These are phyloP conservation scores for Fusarium metavorans DNA, from an alignment of 2,329 filamentous ascomycete genomes.

Conservation along the genomic window DNA sequence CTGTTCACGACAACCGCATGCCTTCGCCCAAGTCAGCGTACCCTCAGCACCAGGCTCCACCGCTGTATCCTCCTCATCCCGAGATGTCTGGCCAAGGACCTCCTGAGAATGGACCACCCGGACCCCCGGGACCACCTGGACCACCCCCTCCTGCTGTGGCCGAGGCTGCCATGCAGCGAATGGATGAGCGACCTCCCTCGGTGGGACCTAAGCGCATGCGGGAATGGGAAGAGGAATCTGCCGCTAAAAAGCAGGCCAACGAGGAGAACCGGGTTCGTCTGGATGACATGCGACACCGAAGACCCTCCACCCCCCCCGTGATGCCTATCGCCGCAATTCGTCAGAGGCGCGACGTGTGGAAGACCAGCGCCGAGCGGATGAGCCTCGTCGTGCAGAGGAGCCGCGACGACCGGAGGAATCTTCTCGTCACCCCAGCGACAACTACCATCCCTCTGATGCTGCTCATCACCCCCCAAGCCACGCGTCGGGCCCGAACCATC, in stretches of 20 bases:
- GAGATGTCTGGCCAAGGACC: constrained; percentile 71
- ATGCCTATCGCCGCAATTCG: constrained; percentile 81
- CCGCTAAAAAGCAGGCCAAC: constrained; percentile 86
- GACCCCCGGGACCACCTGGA: constrained; percentile 57
- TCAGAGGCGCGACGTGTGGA: constrained; percentile 77
- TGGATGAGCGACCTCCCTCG: constrained; percentile 81
- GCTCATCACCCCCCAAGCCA: constrained; percentile 79
- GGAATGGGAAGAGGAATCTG: constrained; percentile 90
- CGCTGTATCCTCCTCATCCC: constrained; percentile 76
- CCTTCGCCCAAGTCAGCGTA: constrained; percentile 93
- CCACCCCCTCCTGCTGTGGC: constrained; percentile 66
- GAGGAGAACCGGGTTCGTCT: constrained; percentile 89
- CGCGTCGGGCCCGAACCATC: constrained; percentile 63
- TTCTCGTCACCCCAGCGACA: constrained; percentile 79
- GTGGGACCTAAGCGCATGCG: constrained; percentile 85
- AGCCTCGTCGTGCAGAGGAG: constrained; percentile 71
- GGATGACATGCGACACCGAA: constrained; percentile 84
- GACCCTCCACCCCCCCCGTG: constrained; percentile 80
- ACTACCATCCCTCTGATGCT: constrained; percentile 91
- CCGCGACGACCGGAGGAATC: constrained; percentile 68
- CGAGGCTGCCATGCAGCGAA: constrained; percentile 73
- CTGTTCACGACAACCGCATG: constrained; percentile 85
- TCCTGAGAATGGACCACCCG: constrained; percentile 64
- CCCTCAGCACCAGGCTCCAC: constrained; percentile 75
- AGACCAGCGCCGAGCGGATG: constrained; percentile 72